These are phyloP conservation scores for Thuidium tamariscinum DNA, from an alignment of 225 moss, liverwort and hornwort genomes.

Conservation along the genomic window DNA sequence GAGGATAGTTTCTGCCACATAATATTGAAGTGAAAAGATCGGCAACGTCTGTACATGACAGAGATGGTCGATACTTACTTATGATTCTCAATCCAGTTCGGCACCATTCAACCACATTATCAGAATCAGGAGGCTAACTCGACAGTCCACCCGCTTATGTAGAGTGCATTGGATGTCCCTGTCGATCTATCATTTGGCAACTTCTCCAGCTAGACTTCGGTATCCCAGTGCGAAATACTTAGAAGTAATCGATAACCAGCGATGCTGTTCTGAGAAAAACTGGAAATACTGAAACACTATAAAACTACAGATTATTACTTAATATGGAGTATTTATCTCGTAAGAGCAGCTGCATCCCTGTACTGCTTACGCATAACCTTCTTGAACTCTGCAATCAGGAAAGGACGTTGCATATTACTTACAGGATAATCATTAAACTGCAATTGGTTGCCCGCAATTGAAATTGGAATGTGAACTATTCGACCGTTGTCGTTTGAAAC, in stretches of 20 bases:
- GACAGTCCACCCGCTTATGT: neutral
- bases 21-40: neutral
- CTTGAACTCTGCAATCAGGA: conserved; percentile 30
- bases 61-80: neutral
- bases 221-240: too few relatives aligned
- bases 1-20: neutral
- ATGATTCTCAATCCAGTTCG: neutral
- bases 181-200: too few relatives aligned
- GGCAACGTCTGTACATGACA: neutral
- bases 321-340: conserved; percentile 6
- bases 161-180: neutral
- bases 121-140: neutral
- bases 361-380: conserved; percentile 55
- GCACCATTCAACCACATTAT: neutral
- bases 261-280: too few relatives aligned
- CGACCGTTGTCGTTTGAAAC: too few relatives aligned
- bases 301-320: neutral
- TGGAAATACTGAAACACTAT: neutral
- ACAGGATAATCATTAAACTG: too few relatives aligned
- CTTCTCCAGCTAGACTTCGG: neutral
- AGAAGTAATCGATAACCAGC: neutral
- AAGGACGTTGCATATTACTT: neutral
- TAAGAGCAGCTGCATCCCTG: conserved; percentile 25
- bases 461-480: too few relatives aligned
- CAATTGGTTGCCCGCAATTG: neutral